phyloP scores from a whole-genome alignment of 2,329 filamentous ascomycete genomes.

The Colletotrichum aenigma region DNA sequence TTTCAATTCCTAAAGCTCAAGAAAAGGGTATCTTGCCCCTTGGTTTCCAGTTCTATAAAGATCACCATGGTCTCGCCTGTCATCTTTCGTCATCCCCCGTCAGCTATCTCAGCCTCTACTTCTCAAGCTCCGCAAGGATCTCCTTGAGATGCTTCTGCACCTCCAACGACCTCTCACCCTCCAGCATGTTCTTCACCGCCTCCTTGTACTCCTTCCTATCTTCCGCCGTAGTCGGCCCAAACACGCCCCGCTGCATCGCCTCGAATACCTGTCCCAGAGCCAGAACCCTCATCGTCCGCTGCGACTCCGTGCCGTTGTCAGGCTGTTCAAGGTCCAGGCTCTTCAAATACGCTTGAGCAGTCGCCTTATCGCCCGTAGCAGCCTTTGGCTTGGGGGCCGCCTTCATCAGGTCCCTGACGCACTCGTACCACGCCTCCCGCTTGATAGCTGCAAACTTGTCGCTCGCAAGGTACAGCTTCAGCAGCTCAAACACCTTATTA shows the following conservation, averaged over 20 bases:
- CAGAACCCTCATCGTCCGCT: slow-evolving; percentile 52
- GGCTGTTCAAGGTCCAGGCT: slow-evolving; percentile 51
- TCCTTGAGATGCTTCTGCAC: slow-evolving; percentile 48
- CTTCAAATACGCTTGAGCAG: slow-evolving; percentile 42
- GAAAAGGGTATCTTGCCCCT: background rate
- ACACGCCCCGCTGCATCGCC: slow-evolving; percentile 46
- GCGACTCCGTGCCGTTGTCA: slow-evolving; percentile 55
- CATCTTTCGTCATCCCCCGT: background rate
- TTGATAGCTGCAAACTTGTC: slow-evolving; percentile 46
- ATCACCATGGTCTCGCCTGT: background rate
- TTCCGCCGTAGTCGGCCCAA: slow-evolving; percentile 34
- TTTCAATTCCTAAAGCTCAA: background rate
- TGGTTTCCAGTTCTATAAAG: background rate
- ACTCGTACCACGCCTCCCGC: slow-evolving; percentile 57
- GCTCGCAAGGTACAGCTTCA: slow-evolving; percentile 45
- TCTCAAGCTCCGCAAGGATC: slow-evolving; percentile 34
- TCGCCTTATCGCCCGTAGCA: slow-evolving; percentile 18
- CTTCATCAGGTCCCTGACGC: slow-evolving; percentile 50
- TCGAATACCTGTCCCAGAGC: slow-evolving; percentile 46
- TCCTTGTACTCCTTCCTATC: slow-evolving; percentile 25
- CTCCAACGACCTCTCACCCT: slow-evolving; percentile 47
- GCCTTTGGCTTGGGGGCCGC: slow-evolving; percentile 32
- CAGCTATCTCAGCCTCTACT: background rate
- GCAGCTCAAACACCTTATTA: slow-evolving; percentile 38
- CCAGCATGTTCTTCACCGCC: slow-evolving; percentile 37